Base-by-base conservation (phyloP, 148 eudicot species). In the Amaranthus palmeri region DNA sequence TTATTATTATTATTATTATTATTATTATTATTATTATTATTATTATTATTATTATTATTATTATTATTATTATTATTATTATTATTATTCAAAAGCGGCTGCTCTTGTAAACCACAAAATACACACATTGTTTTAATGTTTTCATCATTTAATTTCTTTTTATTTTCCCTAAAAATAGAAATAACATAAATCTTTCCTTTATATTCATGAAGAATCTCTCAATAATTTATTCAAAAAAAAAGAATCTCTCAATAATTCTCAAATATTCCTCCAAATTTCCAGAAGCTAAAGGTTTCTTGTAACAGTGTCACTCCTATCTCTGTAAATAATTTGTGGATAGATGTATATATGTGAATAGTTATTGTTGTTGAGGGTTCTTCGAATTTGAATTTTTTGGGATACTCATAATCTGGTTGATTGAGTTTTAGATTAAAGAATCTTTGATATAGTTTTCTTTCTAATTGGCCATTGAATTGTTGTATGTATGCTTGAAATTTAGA, bases 71-170 rank as follows among this genome's bases (percentile, higher is more conserved):
- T n/a, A 25, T 25, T 25, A 25, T 25, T 25, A 25, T 0, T 25
- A 25, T 25, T 25, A 25, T 15, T 3, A 17, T 8, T 15, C 14
- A 61, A 61, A 13, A 4, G 47, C 18, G 54, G 46, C 68, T 53
- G 40, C 56, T 14, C 12, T 74, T 73, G 14, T 51, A 77, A 74
- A 73, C 84, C 84, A 81, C 84, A 81, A 69, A 25, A 25, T 25
- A 25, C 2, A 25, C 36, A 25, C 36, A 25, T 25, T 25, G 36
- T 25, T 25, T 25, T 25, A 25, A 0, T 25, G 36, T 25, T 25
- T 25, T 25, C 36, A 25, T 25, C 36, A 25, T 25, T 25, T 25
- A 0, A 77, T 57, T 73, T 67, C 43, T 71, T 54, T 59, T 18
- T 14, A 49, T 49, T n/a, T 70, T 72, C 49, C 43, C 50, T 40